phyloP scores from a whole-genome alignment of 2,329 filamentous ascomycete species.

The Colletotrichum sidae region DNA sequence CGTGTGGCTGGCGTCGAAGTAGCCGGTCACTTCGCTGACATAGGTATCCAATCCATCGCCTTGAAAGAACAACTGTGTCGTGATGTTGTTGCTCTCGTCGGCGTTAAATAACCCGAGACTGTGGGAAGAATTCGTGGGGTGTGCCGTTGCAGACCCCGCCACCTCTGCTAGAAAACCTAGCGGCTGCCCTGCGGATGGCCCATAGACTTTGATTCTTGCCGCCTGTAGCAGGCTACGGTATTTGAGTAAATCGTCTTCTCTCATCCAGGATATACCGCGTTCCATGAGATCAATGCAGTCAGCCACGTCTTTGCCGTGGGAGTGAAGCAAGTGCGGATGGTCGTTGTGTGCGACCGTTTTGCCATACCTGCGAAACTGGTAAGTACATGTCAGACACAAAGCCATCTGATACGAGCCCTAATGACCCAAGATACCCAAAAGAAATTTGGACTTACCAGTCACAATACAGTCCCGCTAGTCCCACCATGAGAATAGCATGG shows the following conservation, averaged over 20 bases:
- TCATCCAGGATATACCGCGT: slow-evolving; percentile 20
- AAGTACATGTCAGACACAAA: background rate
- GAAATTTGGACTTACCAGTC: slow-evolving; percentile 39
- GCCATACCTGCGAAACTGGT: slow-evolving; percentile 7
- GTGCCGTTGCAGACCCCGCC: slow-evolving; percentile 1
- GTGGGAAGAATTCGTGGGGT: slow-evolving; percentile 4
- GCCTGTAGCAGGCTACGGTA: slow-evolving; percentile 35
- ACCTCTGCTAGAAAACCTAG: background rate
- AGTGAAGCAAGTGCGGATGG: slow-evolving; percentile 6
- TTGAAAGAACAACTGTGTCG: slow-evolving; percentile 23
- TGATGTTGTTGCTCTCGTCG: slow-evolving; percentile 1
- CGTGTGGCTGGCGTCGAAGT: slow-evolving; percentile 31
- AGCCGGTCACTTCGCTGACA: slow-evolving; percentile 36
- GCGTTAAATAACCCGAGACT: slow-evolving; percentile 1
- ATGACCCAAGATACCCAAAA: background rate
- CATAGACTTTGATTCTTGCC: slow-evolving; percentile 36
- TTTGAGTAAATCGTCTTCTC: slow-evolving; percentile 15
- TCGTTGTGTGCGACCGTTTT: slow-evolving; percentile 13
- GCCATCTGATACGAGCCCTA: background rate
- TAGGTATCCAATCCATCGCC: slow-evolving; percentile 36
- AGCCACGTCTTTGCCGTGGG: slow-evolving; percentile 33
- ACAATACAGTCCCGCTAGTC: slow-evolving; percentile 41
- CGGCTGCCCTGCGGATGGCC: slow-evolving; percentile 5
- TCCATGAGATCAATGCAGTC: slow-evolving; percentile 36
- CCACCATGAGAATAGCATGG: slow-evolving; percentile 40